Conservation (phyloP, 2,329 filamentous ascomycete genomes). For the Fusarium virguliforme region DNA sequence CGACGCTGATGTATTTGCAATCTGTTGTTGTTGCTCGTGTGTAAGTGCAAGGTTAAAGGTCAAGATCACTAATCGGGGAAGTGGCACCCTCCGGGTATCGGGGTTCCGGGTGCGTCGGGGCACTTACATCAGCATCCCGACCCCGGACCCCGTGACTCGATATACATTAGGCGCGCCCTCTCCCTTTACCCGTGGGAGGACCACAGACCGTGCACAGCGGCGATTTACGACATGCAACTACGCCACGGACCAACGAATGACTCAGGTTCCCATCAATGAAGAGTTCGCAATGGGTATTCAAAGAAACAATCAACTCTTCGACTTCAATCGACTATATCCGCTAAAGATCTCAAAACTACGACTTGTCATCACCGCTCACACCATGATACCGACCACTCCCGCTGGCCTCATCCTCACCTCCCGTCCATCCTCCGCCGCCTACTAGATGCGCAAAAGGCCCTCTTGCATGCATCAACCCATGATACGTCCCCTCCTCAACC, state of each 20-base stretch:
- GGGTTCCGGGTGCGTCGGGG: conserved; percentile 29
- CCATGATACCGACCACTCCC: not conserved
- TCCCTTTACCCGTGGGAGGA: conserved; percentile 2
- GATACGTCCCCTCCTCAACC: conserved; percentile 78
- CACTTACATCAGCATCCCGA: conserved; percentile 38
- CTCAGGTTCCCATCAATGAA: not conserved
- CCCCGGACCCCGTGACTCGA: conserved; percentile 27
- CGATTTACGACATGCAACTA: not conserved
- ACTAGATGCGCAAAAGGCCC: conserved; percentile 67
- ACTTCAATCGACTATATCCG: not conserved
- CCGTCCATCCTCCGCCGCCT: conserved; percentile 51
- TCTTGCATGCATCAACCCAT: conserved; percentile 66
- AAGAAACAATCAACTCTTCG: not conserved
- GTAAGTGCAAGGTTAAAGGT: not conserved
- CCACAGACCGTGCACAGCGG: not conserved
- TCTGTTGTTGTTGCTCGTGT: not conserved
- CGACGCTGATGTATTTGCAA: not conserved
- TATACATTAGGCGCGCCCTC: not conserved
- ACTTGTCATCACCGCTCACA: not conserved
- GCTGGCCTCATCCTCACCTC: conserved; percentile 8
- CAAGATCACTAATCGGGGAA: conserved; percentile 6
- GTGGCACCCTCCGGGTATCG: conserved; percentile 11
- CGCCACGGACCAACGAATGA: not conserved
- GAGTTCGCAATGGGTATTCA: conserved; percentile 10
- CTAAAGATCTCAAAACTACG: not conserved